Conservation (phyloP, 1,284 basidiomycete genomes). For the Ceratobasidium sp. region DNA sequence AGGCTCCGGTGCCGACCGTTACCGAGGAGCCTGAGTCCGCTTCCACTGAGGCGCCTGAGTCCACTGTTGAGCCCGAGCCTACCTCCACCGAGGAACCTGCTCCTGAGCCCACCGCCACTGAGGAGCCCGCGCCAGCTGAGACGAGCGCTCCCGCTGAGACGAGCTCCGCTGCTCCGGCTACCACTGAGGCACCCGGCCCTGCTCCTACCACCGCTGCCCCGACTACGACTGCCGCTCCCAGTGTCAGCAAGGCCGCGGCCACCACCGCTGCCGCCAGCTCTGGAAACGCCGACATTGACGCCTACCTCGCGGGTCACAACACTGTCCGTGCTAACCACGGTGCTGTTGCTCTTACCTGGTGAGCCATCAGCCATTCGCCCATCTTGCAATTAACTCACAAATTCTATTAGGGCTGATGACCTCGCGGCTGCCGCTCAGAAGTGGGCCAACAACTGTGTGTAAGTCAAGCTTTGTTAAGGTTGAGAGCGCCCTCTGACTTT, state of each 20-base stretch:
- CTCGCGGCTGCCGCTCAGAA: constrained; percentile 55
- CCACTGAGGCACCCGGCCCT: background rate
- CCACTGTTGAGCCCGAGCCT: constrained; percentile 2
- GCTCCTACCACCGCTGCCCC: background rate
- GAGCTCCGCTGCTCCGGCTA: constrained; percentile 9
- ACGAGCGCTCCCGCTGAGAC: background rate
- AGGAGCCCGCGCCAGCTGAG: background rate
- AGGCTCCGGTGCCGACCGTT: background rate
- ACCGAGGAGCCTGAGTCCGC: background rate
- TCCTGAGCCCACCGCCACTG: background rate
- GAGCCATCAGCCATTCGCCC: constrained; percentile 39
- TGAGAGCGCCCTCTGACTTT: background rate
- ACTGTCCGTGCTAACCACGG: constrained; percentile 53
- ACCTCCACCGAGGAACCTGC: background rate
- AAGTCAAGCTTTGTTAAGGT: background rate
- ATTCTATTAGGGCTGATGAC: constrained; percentile 43
- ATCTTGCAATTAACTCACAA: background rate
- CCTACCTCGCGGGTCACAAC: constrained; percentile 53
- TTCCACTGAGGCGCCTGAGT: background rate
- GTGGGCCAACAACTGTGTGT: constrained; percentile 59
- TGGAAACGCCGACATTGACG: constrained; percentile 34
- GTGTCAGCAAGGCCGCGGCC: background rate
- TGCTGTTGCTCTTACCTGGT: constrained; percentile 58
- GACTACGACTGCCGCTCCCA: background rate
- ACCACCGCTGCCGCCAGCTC: background rate